These are phyloP conservation scores for Pulveroboletus sp. DNA, from an alignment of 768 basidiomycete species.

Conservation along the genomic window DNA sequence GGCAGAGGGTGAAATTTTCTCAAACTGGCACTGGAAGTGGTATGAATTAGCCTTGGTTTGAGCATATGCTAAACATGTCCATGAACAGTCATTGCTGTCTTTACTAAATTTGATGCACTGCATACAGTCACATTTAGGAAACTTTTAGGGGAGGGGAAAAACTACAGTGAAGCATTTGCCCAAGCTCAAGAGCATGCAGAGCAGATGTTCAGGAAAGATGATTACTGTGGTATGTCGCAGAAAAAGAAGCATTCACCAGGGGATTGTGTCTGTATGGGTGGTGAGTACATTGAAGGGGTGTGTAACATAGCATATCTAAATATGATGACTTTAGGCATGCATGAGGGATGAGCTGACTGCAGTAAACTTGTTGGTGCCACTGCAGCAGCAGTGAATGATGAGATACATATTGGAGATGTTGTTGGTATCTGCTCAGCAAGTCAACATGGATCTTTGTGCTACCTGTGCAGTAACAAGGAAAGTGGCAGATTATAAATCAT, in stretches of 20 bases:
- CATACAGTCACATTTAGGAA: no score
- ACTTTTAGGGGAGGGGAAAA: no score
- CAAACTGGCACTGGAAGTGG: slow-evolving; percentile 13
- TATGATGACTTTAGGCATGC: not conserved
- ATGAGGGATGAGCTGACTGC: not conserved
- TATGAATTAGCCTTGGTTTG: not conserved
- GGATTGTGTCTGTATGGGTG: not conserved
- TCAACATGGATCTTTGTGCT: not conserved
- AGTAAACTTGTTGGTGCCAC: not conserved
- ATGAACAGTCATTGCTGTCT: no score
- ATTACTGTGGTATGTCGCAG: no score
- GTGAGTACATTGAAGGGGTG: not conserved
- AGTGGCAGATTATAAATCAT: not conserved
- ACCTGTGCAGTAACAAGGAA: not conserved
- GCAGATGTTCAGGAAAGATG: no score
- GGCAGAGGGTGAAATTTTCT: slow-evolving; percentile 32
- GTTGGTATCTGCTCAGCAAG: not conserved
- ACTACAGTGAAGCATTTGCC: no score
- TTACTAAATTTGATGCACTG: no score
- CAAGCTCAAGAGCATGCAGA: no score
- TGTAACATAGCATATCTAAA: not conserved
- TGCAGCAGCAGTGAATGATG: not conserved
- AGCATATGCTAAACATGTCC: no score
- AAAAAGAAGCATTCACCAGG: not conserved
- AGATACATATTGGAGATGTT: not conserved